Evolutionary conservation across 495 filamentous ascomycete species (phyloP).

Genomic region (Lepraria neglecta): DNA sequence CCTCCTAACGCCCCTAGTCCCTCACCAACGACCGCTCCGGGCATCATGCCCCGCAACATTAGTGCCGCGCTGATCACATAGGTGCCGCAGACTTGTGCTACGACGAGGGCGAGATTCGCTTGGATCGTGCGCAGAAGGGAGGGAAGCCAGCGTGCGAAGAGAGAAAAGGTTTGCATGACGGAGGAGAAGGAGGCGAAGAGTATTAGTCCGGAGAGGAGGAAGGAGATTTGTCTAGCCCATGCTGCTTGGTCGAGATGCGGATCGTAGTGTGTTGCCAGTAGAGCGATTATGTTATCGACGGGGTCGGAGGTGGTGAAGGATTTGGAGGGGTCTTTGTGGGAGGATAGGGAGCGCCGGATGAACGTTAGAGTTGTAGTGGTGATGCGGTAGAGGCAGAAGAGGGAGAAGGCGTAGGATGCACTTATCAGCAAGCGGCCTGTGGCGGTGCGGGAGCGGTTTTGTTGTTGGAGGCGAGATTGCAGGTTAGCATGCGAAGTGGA

Average conservation of each 20-base stretch:
- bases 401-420: slow-evolving; percentile 62
- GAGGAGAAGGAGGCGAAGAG: slow-evolving; percentile 68
- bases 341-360: slow-evolving; percentile 47
- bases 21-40: slow-evolving; percentile 60
- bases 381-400: slow-evolving; percentile 52
- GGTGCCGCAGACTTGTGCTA: slow-evolving; percentile 68
- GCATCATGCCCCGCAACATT: slow-evolving; percentile 65
- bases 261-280: slow-evolving; percentile 30
- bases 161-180: slow-evolving; percentile 66
- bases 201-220: slow-evolving; percentile 70
- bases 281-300: slow-evolving; percentile 43
- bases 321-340: slow-evolving; percentile 19
- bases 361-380: slow-evolving; percentile 45
- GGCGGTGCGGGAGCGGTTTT: slow-evolving; percentile 54
- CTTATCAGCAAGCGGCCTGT: slow-evolving; percentile 52
- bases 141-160: slow-evolving; percentile 65
- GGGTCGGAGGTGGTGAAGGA: slow-evolving; percentile 30
- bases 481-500: slow-evolving; percentile 53
- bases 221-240: slow-evolving; percentile 72
- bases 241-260: slow-evolving; percentile 44
- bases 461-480: slow-evolving; percentile 50
- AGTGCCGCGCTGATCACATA: slow-evolving; percentile 74
- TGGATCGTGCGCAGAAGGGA: slow-evolving; percentile 52
- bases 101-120: slow-evolving; percentile 63
- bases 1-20: slow-evolving; percentile 66